A percentile compares a stretch with the other conserved stretches of the same genome.
Conservation (phyloP, 2,329 filamentous ascomycete genomes). For the Neofusicoccum parvum region DNA sequence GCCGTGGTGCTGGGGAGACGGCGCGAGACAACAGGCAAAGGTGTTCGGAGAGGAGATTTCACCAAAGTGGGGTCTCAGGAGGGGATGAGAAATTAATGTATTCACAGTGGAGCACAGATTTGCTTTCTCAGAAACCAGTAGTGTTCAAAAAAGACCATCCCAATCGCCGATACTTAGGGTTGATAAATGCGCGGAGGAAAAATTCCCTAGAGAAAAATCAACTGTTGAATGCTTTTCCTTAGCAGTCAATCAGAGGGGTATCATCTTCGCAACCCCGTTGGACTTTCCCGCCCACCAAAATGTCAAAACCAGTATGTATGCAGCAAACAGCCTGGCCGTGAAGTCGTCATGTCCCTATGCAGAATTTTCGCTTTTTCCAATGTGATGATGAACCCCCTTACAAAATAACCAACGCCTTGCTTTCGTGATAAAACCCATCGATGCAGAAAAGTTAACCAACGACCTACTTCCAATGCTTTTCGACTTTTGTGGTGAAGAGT, state of each 20-base stretch:
- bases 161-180: too few species aligned
- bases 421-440: conserved; percentile 7
- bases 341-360: neutral
- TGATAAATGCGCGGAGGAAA: too few species aligned
- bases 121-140: too few species aligned
- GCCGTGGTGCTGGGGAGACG: too few species aligned
- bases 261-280: neutral
- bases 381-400: neutral
- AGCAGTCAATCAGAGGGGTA: neutral
- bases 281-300: neutral
- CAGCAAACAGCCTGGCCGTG: neutral
- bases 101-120: too few species aligned
- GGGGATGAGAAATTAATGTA: too few species aligned
- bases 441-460: conserved; percentile 1
- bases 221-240: neutral
- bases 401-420: conserved; percentile 17
- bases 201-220: neutral
- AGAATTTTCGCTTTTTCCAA: conserved; percentile 9
- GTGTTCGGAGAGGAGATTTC: too few species aligned
- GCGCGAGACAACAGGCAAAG: too few species aligned
- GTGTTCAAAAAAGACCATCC: too few species aligned
- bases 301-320: neutral
- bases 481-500: neutral
- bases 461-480: neutral
- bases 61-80: too few species aligned